phyloP scores from a whole-genome alignment of 2,329 filamentous ascomycete genomes.

The Paraconiothyrium sp. region DNA sequence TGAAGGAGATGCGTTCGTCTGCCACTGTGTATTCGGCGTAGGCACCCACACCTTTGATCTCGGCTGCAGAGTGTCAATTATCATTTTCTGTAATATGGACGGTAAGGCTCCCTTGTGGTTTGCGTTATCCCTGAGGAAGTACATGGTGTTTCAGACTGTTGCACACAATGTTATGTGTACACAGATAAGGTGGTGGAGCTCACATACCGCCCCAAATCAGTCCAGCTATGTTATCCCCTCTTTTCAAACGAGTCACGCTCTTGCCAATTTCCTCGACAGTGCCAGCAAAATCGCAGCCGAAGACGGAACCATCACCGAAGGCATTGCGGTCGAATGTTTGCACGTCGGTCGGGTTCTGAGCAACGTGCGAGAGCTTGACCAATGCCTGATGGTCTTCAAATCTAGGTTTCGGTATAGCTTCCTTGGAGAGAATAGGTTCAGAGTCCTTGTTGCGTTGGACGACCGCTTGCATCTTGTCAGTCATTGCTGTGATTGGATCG shows the following conservation, averaged over 20 bases:
- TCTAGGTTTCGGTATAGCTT: slow-evolving; percentile 17
- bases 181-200: neutral
- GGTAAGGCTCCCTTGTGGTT: too few species aligned
- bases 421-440: slow-evolving; percentile 18
- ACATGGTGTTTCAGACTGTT: too few species aligned
- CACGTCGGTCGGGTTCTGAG: slow-evolving; percentile 36
- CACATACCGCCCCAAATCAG: slow-evolving; percentile 45
- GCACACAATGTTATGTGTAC: neutral
- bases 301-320: slow-evolving; percentile 51
- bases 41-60: slow-evolving; percentile 48
- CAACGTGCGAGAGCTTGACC: slow-evolving; percentile 25
- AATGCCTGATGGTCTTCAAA: slow-evolving; percentile 23
- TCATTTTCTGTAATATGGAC: too few species aligned
- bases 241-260: slow-evolving; percentile 33
- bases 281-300: slow-evolving; percentile 53
- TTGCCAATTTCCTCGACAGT: slow-evolving; percentile 46
- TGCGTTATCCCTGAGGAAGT: too few species aligned
- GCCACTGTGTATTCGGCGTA: slow-evolving; percentile 55
- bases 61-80: neutral
- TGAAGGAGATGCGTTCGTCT: slow-evolving; percentile 54
- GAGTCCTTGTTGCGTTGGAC: slow-evolving; percentile 22
- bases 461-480: slow-evolving; percentile 14
- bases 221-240: slow-evolving; percentile 43
- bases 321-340: slow-evolving; percentile 37
- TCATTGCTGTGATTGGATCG: neutral